Evolutionary conservation across 179 eudicot genomes (phyloP).

Genomic region (Beta lomatogona): DNA sequence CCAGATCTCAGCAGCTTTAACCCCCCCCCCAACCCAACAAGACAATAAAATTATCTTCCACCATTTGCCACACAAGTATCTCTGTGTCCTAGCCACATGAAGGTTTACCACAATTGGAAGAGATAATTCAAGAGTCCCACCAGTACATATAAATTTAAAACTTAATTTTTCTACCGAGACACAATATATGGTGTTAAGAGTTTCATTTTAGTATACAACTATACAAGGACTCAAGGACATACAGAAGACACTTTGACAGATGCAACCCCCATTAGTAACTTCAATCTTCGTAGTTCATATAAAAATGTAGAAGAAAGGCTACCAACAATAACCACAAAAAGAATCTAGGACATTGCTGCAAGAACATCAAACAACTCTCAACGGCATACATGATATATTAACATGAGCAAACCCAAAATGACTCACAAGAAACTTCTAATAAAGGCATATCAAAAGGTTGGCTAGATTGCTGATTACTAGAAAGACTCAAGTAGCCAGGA

Average conservation of each 20-base stretch:
- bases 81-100: not conserved
- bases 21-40: not conserved
- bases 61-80: not conserved
- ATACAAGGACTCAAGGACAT: not conserved
- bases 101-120: too few relatives aligned
- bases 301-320: not conserved
- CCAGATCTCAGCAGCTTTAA: not conserved
- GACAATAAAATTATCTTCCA: not conserved
- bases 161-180: not conserved
- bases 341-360: not conserved
- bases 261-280: not conserved
- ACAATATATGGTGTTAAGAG: not conserved
- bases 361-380: not conserved
- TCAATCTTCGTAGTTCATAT: not conserved
- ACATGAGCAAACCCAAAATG: too few relatives aligned
- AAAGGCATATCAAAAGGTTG: not conserved
- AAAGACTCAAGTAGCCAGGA: not conserved
- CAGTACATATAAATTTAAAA: not conserved
- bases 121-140: not conserved
- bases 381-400: not conserved
- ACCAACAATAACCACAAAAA: not conserved
- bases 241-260: not conserved
- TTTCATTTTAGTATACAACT: not conserved
- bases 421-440: not conserved
- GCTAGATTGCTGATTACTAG: too few relatives aligned